Base-by-base conservation (phyloP, 129 eudicot species). In the Flaveria bidentis region DNA sequence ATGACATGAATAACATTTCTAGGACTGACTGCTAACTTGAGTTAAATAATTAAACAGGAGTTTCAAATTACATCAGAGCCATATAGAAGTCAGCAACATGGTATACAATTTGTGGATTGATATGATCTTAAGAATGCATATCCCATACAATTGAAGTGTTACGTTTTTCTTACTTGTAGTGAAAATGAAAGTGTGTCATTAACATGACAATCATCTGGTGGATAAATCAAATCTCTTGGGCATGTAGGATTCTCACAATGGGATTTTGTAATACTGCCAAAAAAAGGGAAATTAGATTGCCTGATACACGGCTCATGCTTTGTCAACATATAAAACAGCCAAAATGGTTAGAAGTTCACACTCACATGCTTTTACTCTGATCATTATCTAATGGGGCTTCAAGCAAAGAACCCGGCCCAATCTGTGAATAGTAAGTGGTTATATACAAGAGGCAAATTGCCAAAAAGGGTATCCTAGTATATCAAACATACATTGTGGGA, bases 121-220 rank as follows among this genome's bases (percentile, higher is more conserved):
- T 26, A 50, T 9, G 7, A 15, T 61, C 60, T 23, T 57, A 30
- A 41, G 44, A 30, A 79, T 71, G 56, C 20, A 50, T 71, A 64
- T 78, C 57, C 69, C 28, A 67, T 16, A 67, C 47, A 62, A 16
- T 50, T 46, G 6, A 26, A 63, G 47, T 22, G 49, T 66, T 51
- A 28, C 2, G 50, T 65, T 23, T 39, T 39, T 46, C 90, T 80
- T 86, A 91, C 97, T 84, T 91, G 97, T 44, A 91, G 81, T 16
- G 97, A 88, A 85, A 88, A 91, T 33, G 97, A 85, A 82, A 85
- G 81, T 17, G 97, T 91, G 73, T 91, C 90, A 71, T 91, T 91
- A 76, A 85, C 92, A 87, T 88, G 96, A 50, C 97, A 91, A 87
- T 91, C 97, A 80, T 91, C 97, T 2, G 96, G 97, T 47, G 97